A percentile compares a stretch with the other conserved stretches of the same genome.
These are phyloP conservation scores for Petunia secreta DNA, from an alignment of 257 asterid genomes.

Conservation along the genomic window DNA sequence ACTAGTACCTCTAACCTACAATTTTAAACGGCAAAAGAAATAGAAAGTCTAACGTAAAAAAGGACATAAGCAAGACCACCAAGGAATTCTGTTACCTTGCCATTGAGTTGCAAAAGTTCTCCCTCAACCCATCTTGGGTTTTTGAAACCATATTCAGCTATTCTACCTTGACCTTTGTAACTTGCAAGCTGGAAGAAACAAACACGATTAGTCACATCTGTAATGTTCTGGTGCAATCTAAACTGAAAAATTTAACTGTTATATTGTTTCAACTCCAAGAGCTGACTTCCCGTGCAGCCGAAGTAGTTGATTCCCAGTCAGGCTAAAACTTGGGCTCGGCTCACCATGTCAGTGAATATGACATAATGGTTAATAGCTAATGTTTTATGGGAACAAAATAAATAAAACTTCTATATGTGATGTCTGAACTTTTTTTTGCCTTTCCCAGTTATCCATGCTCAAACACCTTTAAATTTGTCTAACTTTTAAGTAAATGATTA, in stretches of 20 bases:
- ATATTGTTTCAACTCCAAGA: neutral
- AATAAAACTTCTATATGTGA: neutral
- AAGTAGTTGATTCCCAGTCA: slow-evolving; percentile 7
- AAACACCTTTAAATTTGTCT: neutral
- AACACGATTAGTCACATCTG: slow-evolving; percentile 21
- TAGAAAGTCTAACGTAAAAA: neutral
- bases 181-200: slow-evolving; percentile 66
- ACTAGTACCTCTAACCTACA: neutral
- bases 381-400: neutral
- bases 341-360: slow-evolving; percentile 9
- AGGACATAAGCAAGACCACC: neutral
- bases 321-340: slow-evolving; percentile 17
- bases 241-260: slow-evolving; percentile 10
- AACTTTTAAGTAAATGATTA: neutral
- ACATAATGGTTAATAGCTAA: slow-evolving; percentile 7
- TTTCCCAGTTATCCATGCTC: neutral
- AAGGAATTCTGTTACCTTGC: slow-evolving; percentile 60
- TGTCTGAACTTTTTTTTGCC: neutral
- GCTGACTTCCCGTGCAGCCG: neutral
- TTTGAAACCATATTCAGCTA: slow-evolving; percentile 83
- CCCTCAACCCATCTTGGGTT: slow-evolving; percentile 96
- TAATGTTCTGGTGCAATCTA: slow-evolving; percentile 26
- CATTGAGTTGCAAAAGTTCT: slow-evolving; percentile 85
- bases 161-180: slow-evolving; percentile 91
- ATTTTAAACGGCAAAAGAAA: neutral